Base-by-base conservation (phyloP, 192 early-diverging fungal genomes). In the Umbelopsis isabellina region DNA sequence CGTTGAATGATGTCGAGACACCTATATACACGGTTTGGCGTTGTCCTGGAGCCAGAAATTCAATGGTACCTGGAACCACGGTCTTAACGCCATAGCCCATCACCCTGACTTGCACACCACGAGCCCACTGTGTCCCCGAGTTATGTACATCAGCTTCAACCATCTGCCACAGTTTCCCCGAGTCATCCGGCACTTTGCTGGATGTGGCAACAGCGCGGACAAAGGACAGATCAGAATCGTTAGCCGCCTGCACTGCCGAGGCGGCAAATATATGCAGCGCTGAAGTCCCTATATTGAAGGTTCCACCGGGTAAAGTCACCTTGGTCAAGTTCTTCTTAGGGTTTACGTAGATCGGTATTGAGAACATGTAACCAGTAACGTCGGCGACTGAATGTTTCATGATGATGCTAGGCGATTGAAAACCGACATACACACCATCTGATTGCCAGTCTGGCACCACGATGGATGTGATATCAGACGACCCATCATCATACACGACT, bases 381-480 rank as follows among this genome's bases (percentile, higher is more conserved):
- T 33, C 5, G 9, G 48, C 46, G 20, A 15, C 66, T 4, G 65
- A 37, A 30, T 27, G 16, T 11, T 49, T 33, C 0, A 33, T 3
- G 9, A 25, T 9, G 50, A 35, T 22, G 65, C 64, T n/a, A 51
- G 69, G 1, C 35, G 74, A 3, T 21, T n/a, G n/a, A 52, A 70
- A 2, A 35, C 68, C 25, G 2, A 4, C 16, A 33, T 74, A 53
- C 2, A 51, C 52, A 25, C 47, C 47, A 13, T 10, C n/a, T 1
- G 52, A 21, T 49, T 71, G 68, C 74, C 74, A 75, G 44, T 75
- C 74, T 3, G 74, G 68, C 13, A 75, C 51, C 8, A 51, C 64
- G 7, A 75, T n/a, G 1, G 45, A 22, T 1, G 74, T 70, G 27
- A 23, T 35, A 27, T 58, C 30, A 11, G 25, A 25, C 0, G 74